Conservation (phyloP, 78 protist species). For the Tieghemostelium lacteum region DNA sequence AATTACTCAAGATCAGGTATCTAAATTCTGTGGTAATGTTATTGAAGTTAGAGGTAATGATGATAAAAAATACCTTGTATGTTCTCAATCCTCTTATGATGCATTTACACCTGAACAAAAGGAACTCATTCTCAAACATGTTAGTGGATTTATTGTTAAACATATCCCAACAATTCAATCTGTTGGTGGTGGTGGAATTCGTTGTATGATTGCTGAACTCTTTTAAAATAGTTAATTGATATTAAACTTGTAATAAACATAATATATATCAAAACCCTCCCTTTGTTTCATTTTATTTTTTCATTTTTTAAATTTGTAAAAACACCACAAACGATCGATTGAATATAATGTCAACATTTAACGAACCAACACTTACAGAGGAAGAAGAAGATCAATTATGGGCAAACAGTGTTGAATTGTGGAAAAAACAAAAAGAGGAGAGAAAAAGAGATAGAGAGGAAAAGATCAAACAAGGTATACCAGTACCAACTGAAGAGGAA, state of each 20-base stretch:
- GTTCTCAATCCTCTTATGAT: slow-evolving; percentile 38
- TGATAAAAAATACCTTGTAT: slow-evolving; percentile 38
- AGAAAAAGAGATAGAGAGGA: slow-evolving; percentile 26
- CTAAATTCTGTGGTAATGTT: slow-evolving; percentile 81
- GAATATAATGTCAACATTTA: too few species aligned
- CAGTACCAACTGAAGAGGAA: not conserved
- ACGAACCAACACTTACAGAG: slow-evolving; percentile 52
- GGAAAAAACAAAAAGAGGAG: slow-evolving; percentile 55
- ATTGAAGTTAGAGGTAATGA: slow-evolving; percentile 52
- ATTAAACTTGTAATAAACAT: too few species aligned
- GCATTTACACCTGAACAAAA: slow-evolving; percentile 78
- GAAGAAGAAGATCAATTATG: slow-evolving; percentile 67
- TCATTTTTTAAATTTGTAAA: too few species aligned
- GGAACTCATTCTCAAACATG: slow-evolving; percentile 3
- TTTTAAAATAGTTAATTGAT: slow-evolving; percentile 8
- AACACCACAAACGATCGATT: too few species aligned
- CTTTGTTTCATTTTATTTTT: too few species aligned
- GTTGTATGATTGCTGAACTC: slow-evolving; percentile 88
- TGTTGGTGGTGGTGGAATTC: slow-evolving; percentile 86
- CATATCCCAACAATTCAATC: slow-evolving; percentile 77
- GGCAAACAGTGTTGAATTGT: slow-evolving; percentile 37
- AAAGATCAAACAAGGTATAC: slow-evolving; percentile 16
- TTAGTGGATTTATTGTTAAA: slow-evolving; percentile 18
- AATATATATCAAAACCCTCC: too few species aligned
- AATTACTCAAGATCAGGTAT: slow-evolving; percentile 76